Base-by-base conservation (phyloP, 805 yeast species). In the Monosporozyma servazzii region DNA sequence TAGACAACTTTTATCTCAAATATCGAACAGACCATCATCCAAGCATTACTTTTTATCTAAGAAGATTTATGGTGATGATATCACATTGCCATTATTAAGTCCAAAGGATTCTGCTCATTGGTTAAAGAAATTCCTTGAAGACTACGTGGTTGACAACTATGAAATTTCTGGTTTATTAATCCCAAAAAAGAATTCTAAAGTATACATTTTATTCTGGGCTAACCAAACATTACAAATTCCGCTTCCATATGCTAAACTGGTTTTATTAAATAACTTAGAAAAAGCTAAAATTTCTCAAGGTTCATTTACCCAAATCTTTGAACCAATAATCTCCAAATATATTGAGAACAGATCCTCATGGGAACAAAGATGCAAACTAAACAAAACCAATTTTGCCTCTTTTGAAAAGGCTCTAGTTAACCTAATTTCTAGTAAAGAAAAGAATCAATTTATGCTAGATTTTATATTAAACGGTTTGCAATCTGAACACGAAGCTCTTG, bases 351-450 rank as follows among this genome's bases (percentile, higher is more conserved):
- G 90, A 63, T 61, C 59, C 4, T 25, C 49, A 0, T 77, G 82
- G 79, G 66, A 65, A 41, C 41, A 49, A 1, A 68, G 69, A 54
- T 78, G 86, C 54, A 64, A 62, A 2, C 66, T 63, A 13, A 76
- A 79, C 46, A 79, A 80, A 48, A 70, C 81, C 33, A 73, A 77
- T 45, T 76, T 81, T 55, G 65, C 62, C 20, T 72, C 67, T 0
- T 79, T 88, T 50, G 96, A 89, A 62, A 53, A 58, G 2, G 71
- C 75, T 5, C 63, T 88, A 11, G 74, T 85, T 20, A 71, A 75
- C n/a, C 66, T 85, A 50, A 77, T 88, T 15, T 76, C 85, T 6
- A 71, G 76, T 9, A 80, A 76, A 54, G 95, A 86, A 52, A 79
- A 79, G 60, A 73, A 74, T 50, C 66, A 64, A 8, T 69, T 69